Evolutionary conservation across 805 yeast genomes (phyloP), one percentile per base, ranked within the genome.

Genomic region (Yarrowia sp.): DNA sequence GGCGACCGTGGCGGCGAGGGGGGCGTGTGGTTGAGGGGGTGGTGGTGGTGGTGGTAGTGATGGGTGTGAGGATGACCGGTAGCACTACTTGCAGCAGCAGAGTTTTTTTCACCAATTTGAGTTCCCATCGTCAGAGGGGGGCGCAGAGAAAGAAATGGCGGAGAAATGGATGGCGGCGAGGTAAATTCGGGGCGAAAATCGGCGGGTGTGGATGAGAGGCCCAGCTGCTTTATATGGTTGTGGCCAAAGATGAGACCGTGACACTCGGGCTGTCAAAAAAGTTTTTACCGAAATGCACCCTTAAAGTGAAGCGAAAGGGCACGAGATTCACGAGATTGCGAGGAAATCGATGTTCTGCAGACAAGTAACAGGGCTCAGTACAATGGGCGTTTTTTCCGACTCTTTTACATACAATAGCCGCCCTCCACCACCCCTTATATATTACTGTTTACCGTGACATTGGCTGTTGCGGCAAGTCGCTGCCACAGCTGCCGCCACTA

Each of bases 1-100:
- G 60, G 60, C 60, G 60, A 51, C 60, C 60, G 44, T 18, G 60
- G 60, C 43, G 60, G 60, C 44, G 60, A 51, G 33, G 60, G 60
- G 22, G 45, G 60, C n/a, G 60, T 28, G 32, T 51, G 58, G 13
- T 9, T 10, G 38, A 10, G 38, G 38, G 3, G 38, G 39, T 32
- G 31, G 60, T 18, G 43, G 43, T 13, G 41, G 43, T 14, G 32
- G 39, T 33, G 57, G 57, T 35, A 42, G 57, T 36, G 60, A n/a
- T 38, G 60, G 44, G 28, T 38, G 60, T 22, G 44, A 38, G 44
- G 60, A 41, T 11, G 44, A 51, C 43, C 15, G n/a, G 60, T 22
- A 51, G 43, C 44, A 22, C 43, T 22, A 10, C 22, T 28, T 38
- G 60, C 60, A 51, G 58, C 43, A 38, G 60, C 60, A 38, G 60